Evolutionary conservation across 805 yeast species (phyloP), one percentile per base, ranked within the genome.

Genomic region (Starmerella floricola): DNA sequence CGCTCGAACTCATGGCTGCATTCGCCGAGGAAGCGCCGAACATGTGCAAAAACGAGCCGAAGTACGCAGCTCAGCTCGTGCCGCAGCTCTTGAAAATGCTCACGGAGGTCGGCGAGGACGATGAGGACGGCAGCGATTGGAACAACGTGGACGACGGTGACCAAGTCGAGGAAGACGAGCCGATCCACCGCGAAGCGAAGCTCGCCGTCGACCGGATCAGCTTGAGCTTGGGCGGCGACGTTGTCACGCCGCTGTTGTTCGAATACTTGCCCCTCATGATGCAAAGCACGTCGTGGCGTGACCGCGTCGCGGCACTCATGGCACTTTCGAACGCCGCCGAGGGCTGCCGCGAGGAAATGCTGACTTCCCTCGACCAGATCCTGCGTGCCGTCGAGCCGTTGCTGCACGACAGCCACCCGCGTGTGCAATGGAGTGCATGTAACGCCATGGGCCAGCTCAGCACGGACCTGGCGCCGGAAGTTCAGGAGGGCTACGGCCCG

Each of bases 351-450:
- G 96, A 87, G 51, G 85, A 81, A 12, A 69, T 91, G 62, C 79
- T 83, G 36, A 66, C 73, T 26, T 95, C 86, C 58, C 80, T 85
- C 37, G 82, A 86, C 46, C 76, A 74, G 55, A 75, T 91, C 35
- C 65, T 91, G 51, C 93, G 83, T 54, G 70, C 88, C 75, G 78
- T 91, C 27, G 60, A 85, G 52, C 96, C 97, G 3, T 67, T 80
- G n/a, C 67, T 91, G 48, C 68, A 75, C 38, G 97, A 91, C 62
- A 73, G 74, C 4, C 96, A 91, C 57, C 79, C 94, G 52, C 76
- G 98, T 60, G 98, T 91, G 41, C 97, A 88, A 58, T 88, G 86
- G 66, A 95, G 95, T 26, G 82, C 95, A 52, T 91, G 97, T 67
- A 91, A 91, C 59, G 94, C 95, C 0, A 66, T 91, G 47, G 98